Evolutionary conservation across 805 yeast genomes (phyloP).

Genomic region (Candida wancherniae): DNA sequence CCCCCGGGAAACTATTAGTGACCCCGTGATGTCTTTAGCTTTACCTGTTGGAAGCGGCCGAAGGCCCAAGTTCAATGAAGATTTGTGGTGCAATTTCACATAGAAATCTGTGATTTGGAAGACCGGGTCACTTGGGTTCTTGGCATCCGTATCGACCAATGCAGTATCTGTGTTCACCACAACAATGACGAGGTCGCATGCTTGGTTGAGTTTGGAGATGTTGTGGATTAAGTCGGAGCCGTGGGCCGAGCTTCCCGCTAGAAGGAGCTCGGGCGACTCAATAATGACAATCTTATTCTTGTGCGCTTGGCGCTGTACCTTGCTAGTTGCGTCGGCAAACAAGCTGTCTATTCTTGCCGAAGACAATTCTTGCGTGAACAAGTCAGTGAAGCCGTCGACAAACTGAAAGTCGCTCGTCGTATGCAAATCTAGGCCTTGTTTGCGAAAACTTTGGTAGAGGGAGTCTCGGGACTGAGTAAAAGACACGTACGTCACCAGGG

Average conservation of each 20-base stretch:
- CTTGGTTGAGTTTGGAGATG: constrained; percentile 24
- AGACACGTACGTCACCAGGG: constrained; percentile 32
- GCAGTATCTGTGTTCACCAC: constrained; percentile 34
- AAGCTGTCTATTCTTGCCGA: constrained; percentile 11
- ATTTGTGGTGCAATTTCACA: constrained; percentile 44
- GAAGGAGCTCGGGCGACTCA: constrained; percentile 45
- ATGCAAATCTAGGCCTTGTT: constrained; percentile 35
- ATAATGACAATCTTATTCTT: constrained; percentile 30
- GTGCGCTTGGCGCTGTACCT: constrained; percentile 5
- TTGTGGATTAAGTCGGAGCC: constrained; percentile 33
- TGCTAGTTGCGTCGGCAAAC: constrained; percentile 16
- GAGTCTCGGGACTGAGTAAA: constrained; percentile 31
- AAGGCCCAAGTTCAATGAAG: constrained; percentile 50
- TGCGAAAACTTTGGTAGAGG: constrained; percentile 31
- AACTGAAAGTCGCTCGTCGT: constrained; percentile 25
- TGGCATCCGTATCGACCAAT: constrained; percentile 24
- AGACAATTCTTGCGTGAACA: constrained; percentile 34
- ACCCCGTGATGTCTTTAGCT: constrained; percentile 79
- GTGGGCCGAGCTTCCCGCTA: constrained; percentile 37
- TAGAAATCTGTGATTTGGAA: constrained; percentile 46
- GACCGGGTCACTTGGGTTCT: constrained; percentile 25
- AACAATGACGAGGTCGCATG: constrained; percentile 32
- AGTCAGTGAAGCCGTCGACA: constrained; percentile 45
- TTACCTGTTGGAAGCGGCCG: constrained; percentile 74
- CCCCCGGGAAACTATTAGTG: constrained; percentile 57